Conservation (phyloP, 495 filamentous ascomycete genomes). For the Penicillium mononematosum region DNA sequence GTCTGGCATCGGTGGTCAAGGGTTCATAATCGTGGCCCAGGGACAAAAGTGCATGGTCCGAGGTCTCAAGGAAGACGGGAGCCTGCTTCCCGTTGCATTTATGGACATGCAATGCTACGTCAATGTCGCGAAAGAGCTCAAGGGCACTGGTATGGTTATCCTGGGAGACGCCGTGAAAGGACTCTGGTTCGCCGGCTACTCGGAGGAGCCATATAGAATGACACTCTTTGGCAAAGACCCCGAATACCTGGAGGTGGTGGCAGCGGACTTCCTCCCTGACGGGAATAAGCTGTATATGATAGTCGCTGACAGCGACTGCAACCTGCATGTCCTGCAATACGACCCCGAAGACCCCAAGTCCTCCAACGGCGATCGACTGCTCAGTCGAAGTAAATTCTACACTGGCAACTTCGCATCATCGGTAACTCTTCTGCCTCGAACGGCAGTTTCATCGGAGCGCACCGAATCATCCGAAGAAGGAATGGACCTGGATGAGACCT, state of each 20-base stretch:
- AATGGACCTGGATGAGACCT: conserved; percentile 39
- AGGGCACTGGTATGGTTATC: conserved; percentile 76
- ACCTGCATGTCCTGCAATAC: conserved; percentile 86
- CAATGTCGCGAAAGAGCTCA: conserved; percentile 74
- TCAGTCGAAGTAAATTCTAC: conserved; percentile 84
- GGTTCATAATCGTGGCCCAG: conserved; percentile 86
- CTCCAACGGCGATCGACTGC: conserved; percentile 79
- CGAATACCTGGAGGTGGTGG: conserved; percentile 70
- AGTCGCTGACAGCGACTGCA: conserved; percentile 78
- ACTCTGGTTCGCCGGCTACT: conserved; percentile 91
- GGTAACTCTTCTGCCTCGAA: conserved; percentile 72
- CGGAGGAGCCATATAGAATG: conserved; percentile 93
- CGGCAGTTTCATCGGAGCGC: conserved; percentile 46
- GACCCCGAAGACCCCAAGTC: conserved; percentile 97
- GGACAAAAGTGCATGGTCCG: conserved; percentile 97
- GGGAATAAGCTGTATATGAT: conserved; percentile 80
- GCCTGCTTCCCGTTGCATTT: conserved; percentile 89
- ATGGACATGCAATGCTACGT: conserved; percentile 97
- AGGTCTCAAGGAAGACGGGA: conserved; percentile 91
- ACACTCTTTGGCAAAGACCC: conserved; percentile 86
- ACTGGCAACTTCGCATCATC: conserved; percentile 72
- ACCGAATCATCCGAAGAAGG: conserved; percentile 34
- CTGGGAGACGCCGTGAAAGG: conserved; percentile 90
- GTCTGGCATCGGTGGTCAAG: conserved; percentile 85
- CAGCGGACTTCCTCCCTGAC: conserved; percentile 85